phyloP scores from a whole-genome alignment of 129 eudicot species.

The Oenanthe sinensis region DNA sequence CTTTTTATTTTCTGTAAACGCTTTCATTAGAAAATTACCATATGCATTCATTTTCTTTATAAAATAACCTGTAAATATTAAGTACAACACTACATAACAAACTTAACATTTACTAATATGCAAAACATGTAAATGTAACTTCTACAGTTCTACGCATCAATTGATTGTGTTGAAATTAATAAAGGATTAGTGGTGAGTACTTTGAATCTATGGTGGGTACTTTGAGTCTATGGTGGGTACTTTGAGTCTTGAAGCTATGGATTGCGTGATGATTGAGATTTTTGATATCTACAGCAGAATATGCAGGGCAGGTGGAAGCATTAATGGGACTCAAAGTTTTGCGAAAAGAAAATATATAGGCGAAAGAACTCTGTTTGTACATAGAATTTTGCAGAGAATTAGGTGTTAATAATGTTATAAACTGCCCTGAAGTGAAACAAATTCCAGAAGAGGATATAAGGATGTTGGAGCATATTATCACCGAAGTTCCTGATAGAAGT shows the following conservation, averaged over 20 bases:
- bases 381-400: conserved; percentile 46
- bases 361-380: conserved; percentile 32
- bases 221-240: conserved; percentile 15
- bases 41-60: not conserved
- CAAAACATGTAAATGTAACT: not conserved
- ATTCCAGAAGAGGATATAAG: conserved; percentile 39
- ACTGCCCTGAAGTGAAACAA: conserved; percentile 35
- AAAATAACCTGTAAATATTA: not conserved
- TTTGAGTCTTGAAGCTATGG: conserved; percentile 67
- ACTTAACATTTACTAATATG: not conserved
- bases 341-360: conserved; percentile 45
- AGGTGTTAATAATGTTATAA: conserved; percentile 44
- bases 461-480: conserved; percentile 42
- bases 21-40: not conserved
- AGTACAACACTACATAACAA: conserved; percentile 1
- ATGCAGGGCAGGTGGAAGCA: conserved; percentile 40
- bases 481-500: conserved; percentile 9
- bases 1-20: not conserved
- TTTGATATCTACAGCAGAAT: conserved; percentile 52
- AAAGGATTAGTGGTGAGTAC: no score
- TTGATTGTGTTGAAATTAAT: not conserved
- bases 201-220: no score
- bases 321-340: conserved; percentile 31
- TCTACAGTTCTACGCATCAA: not conserved
- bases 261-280: conserved; percentile 54